Conservation (phyloP, 164 flowering plant species). For the Umbilicus rupestris region DNA sequence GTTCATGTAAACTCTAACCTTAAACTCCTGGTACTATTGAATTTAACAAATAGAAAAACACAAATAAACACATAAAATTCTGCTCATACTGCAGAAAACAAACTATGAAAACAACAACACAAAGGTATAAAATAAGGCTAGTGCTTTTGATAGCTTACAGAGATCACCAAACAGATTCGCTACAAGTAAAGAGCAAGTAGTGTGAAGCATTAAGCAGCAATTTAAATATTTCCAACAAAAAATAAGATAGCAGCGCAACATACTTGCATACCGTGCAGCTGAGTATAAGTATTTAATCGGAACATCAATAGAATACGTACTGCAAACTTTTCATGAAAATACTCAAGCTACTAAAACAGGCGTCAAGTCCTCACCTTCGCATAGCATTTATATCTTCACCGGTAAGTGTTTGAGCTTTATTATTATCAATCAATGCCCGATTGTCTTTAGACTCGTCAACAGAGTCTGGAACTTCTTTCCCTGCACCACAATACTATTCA, state of each 20-base stretch:
- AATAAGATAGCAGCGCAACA: neutral
- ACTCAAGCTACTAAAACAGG: neutral
- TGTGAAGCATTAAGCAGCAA: too few species aligned
- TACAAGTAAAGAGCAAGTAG: too few species aligned
- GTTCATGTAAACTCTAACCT: too few species aligned
- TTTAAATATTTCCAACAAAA: too few species aligned
- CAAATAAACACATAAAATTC: neutral
- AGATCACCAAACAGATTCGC: too few species aligned
- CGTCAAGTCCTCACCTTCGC: constrained; percentile 45
- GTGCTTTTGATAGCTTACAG: too few species aligned
- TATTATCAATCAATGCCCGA: constrained; percentile 67
- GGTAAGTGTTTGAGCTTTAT: constrained; percentile 75
- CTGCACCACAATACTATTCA: constrained; percentile 29
- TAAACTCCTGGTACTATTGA: too few species aligned
- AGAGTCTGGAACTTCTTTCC: constrained; percentile 21
- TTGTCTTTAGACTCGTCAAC: constrained; percentile 56
- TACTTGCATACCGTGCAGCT: neutral
- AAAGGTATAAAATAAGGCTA: too few species aligned
- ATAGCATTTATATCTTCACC: constrained; percentile 76
- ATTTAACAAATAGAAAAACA: too few species aligned
- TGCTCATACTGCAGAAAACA: neutral
- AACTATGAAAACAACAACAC: neutral
- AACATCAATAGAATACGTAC: neutral
- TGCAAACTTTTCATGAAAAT: neutral
- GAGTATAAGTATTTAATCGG: neutral